phyloP scores from a whole-genome alignment of 2,329 filamentous ascomycete genomes.

The Endothia cerciana region DNA sequence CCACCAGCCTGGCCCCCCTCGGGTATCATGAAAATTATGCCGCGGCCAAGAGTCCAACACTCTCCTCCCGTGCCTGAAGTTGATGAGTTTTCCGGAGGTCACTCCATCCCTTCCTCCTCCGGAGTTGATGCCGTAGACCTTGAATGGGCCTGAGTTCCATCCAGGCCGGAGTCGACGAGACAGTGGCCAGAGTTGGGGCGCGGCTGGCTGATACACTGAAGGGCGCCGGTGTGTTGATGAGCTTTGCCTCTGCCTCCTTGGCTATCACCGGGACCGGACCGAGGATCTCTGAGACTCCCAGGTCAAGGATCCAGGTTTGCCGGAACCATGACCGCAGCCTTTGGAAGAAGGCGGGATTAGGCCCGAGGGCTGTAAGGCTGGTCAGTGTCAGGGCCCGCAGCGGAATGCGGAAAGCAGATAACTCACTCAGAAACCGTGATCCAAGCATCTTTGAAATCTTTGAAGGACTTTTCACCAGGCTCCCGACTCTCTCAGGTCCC shows the following conservation, averaged over 20 bases:
- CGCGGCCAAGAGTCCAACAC: slow-evolving; percentile 6
- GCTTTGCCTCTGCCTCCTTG: slow-evolving; percentile 6
- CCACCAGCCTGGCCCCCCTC: not conserved
- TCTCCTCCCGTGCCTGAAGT: slow-evolving; percentile 11
- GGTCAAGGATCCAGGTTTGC: slow-evolving; percentile 11
- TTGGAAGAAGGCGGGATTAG: slow-evolving; percentile 14
- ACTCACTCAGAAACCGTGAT: slow-evolving; percentile 18
- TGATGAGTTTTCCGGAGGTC: slow-evolving; percentile 9
- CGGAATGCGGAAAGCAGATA: not conserved
- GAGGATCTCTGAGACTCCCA: slow-evolving; percentile 18
- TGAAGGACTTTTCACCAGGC: not conserved
- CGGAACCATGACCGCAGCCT: slow-evolving; percentile 18
- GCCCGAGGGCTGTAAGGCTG: slow-evolving; percentile 2
- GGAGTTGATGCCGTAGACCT: slow-evolving; percentile 11
- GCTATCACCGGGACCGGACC: slow-evolving; percentile 13
- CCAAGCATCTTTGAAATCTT: slow-evolving; percentile 15
- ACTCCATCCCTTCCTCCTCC: slow-evolving; percentile 20
- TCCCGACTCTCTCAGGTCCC: not conserved
- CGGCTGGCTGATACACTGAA: slow-evolving; percentile 16
- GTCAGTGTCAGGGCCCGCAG: not conserved
- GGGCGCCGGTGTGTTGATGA: slow-evolving; percentile 14
- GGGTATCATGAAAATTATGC: not conserved
- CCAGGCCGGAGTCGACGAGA: slow-evolving; percentile 3
- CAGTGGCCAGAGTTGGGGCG: not conserved
- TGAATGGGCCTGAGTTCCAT: slow-evolving; percentile 14